Conservation (phyloP, 306 rosid genomes). For the Aeschynomene evenia region DNA sequence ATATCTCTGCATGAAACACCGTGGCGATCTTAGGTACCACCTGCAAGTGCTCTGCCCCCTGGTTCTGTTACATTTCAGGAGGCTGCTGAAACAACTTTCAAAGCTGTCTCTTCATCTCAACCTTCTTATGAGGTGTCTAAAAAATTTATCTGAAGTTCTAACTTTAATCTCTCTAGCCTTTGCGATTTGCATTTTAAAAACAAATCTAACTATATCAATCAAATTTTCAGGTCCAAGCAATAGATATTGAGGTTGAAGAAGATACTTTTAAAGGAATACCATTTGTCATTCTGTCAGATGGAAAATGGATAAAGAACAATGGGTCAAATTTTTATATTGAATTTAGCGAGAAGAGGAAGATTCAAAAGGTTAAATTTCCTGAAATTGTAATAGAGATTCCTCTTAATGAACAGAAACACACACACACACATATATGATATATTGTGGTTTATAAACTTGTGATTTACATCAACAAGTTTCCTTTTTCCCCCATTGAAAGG, state of each 20-base stretch:
- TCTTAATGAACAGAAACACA: constrained; percentile 27
- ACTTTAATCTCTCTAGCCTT: constrained; percentile 31
- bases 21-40: constrained; percentile 74
- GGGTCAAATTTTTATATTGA: constrained; percentile 78
- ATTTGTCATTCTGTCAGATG: constrained; percentile 66
- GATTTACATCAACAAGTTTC: constrained; percentile 27
- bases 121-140: constrained; percentile 54
- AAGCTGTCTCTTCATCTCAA: constrained; percentile 42
- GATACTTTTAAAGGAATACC: constrained; percentile 74
- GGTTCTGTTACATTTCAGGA: constrained; percentile 65
- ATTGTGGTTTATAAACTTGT: constrained; percentile 18
- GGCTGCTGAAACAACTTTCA: constrained; percentile 67
- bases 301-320: constrained; percentile 83
- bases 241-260: constrained; percentile 44
- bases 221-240: constrained; percentile 64
- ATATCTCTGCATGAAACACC: constrained; percentile 24
- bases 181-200: constrained; percentile 15
- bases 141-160: constrained; percentile 27
- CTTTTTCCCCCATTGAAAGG: constrained; percentile 52
- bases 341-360: constrained; percentile 56
- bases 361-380: constrained; percentile 59
- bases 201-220: constrained; percentile 21
- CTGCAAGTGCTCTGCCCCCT: constrained; percentile 58
- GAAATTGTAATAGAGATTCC: constrained; percentile 22
- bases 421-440: no score